phyloP scores from a whole-genome alignment of 2,329 filamentous ascomycete genomes.

The Sclerotinia trifoliorum region DNA sequence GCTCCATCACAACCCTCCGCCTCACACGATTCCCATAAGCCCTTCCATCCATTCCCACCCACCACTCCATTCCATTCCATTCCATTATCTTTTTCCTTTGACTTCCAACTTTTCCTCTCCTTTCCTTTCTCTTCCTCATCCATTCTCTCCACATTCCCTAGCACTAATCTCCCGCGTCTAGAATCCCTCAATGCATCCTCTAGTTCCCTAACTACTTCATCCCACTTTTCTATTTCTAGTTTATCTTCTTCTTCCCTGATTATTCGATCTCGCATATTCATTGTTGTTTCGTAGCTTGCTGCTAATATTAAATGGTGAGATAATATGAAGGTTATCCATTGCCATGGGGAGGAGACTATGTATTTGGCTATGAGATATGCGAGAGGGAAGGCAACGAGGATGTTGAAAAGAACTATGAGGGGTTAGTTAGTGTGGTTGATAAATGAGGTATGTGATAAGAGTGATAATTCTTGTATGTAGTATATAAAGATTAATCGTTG shows the following conservation, averaged over 20 bases:
- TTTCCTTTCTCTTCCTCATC: neutral
- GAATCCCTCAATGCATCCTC: neutral
- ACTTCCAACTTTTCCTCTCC: too few species aligned
- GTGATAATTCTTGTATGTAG: neutral
- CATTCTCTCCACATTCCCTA: neutral
- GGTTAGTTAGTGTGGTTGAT: neutral
- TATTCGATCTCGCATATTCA: slow-evolving; percentile 11
- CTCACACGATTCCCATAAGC: too few species aligned
- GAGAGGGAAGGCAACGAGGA: slow-evolving; percentile 25
- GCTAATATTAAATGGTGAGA: neutral
- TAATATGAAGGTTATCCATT: neutral
- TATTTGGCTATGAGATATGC: slow-evolving; percentile 20
- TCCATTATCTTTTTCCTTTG: too few species aligned
- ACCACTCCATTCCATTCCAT: too few species aligned
- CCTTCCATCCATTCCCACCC: too few species aligned
- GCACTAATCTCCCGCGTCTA: neutral
- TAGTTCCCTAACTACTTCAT: slow-evolving; percentile 23
- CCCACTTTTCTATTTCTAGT: slow-evolving; percentile 24
- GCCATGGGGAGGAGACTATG: neutral
- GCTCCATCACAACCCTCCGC: too few species aligned
- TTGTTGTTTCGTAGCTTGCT: neutral
- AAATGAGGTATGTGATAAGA: neutral
- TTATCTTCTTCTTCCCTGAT: slow-evolving; percentile 17
- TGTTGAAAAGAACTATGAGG: slow-evolving; percentile 23
- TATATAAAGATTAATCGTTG: neutral